Conservation (phyloP, 2,329 filamentous ascomycete genomes). For the Apiospora sp. region DNA sequence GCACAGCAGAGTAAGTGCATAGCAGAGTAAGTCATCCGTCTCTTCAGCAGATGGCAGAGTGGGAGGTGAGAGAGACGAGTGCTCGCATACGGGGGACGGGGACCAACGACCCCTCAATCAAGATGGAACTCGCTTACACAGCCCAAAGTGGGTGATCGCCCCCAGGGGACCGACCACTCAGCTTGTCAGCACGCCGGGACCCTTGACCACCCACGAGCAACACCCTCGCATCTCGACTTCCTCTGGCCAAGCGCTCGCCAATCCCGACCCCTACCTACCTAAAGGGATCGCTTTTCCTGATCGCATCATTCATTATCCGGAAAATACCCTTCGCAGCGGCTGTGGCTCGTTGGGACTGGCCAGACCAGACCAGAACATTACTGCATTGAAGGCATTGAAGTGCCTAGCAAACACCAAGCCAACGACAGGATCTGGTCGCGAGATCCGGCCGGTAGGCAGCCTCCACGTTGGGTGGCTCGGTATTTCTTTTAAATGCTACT, state of each 20-base stretch:
- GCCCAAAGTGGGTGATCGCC: conserved; percentile 11
- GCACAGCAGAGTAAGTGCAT: background rate
- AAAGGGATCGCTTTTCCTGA: background rate
- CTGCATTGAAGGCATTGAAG: background rate
- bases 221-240: background rate
- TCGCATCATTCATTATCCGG: background rate
- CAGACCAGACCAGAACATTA: background rate
- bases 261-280: conserved; percentile 1
- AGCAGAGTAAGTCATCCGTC: background rate
- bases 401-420: background rate
- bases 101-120: conserved; percentile 15
- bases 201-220: background rate
- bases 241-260: conserved; percentile 1
- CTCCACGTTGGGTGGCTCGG: conserved; percentile 3
- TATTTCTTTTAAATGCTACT: background rate
- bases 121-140: conserved; percentile 18
- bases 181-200: background rate
- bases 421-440: background rate
- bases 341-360: background rate
- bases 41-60: background rate
- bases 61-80: background rate
- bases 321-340: background rate
- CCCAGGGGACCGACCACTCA: conserved; percentile 15
- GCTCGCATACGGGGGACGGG: conserved; percentile 1
- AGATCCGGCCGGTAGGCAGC: conserved; percentile 2